These are phyloP conservation scores for Leishmania arabica DNA, from an alignment of 208 protist species.

Conservation along the genomic window DNA sequence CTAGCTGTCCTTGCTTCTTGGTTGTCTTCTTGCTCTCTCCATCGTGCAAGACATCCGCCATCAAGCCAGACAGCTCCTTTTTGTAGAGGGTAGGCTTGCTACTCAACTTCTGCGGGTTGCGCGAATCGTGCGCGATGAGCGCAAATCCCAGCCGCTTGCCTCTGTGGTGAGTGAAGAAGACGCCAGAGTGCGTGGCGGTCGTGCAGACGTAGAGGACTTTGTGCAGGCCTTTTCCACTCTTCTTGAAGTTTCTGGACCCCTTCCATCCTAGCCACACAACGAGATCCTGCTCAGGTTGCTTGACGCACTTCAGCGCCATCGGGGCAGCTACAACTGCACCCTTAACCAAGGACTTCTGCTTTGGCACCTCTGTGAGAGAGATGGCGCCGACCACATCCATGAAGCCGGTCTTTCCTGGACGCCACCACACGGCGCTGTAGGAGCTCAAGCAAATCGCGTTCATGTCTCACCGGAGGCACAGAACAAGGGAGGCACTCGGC, in stretches of 20 bases:
- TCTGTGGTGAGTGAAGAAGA: constrained; percentile 23
- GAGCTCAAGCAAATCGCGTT: constrained; percentile 14
- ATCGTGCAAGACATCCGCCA: background rate
- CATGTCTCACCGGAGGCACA: constrained; percentile 5
- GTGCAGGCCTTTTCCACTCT: constrained; percentile 3
- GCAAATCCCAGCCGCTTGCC: constrained; percentile 20
- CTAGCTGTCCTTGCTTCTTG: background rate
- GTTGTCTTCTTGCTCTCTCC: background rate
- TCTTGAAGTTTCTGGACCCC: constrained; percentile 14
- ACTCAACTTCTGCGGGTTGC: background rate
- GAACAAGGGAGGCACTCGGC: background rate
- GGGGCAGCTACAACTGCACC: background rate
- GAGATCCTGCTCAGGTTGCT: constrained; percentile 22
- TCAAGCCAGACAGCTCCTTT: constrained; percentile 8
- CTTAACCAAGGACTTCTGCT: background rate
- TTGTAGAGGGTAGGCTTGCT: background rate
- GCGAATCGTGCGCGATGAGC: constrained; percentile 5
- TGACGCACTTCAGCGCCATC: constrained; percentile 19
- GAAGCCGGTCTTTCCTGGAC: constrained; percentile 9
- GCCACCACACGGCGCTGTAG: constrained; percentile 27
- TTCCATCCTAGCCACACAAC: constrained; percentile 25
- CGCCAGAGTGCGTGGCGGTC: constrained; percentile 9
- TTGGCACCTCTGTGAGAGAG: background rate
- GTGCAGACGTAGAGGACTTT: constrained; percentile 27
- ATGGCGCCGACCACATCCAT: constrained; percentile 16